Conservation (phyloP, 2,329 filamentous ascomycete species). For the Byssoonygena ceratinophila region DNA sequence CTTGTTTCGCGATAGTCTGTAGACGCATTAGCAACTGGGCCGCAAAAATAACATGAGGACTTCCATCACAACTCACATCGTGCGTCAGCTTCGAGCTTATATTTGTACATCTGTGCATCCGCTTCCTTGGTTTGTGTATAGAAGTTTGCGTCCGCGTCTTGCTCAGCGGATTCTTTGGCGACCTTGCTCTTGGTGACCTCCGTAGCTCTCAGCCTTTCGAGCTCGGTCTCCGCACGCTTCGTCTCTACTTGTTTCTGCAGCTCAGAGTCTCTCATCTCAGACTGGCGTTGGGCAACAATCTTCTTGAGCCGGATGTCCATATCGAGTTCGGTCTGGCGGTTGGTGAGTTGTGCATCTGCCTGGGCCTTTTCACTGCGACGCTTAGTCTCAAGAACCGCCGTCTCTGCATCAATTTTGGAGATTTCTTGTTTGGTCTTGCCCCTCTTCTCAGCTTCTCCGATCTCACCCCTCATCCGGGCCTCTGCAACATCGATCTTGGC, state of each 20-base stretch:
- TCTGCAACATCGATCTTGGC: slow-evolving; percentile 54
- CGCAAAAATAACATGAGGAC: background rate
- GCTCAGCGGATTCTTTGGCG: slow-evolving; percentile 35
- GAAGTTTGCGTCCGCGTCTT: slow-evolving; percentile 41
- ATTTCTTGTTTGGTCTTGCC: slow-evolving; percentile 77
- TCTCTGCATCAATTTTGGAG: slow-evolving; percentile 77
- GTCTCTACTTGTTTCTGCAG: slow-evolving; percentile 67
- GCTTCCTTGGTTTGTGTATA: slow-evolving; percentile 44
- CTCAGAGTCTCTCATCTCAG: slow-evolving; percentile 68
- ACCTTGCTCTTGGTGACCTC: slow-evolving; percentile 65
- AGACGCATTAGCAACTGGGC: slow-evolving; percentile 2
- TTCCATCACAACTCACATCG: slow-evolving; percentile 24
- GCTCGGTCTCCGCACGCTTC: slow-evolving; percentile 66
- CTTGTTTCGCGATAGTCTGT: slow-evolving; percentile 25
- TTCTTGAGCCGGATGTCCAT: slow-evolving; percentile 65
- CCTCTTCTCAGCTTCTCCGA: slow-evolving; percentile 59
- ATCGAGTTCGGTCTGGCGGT: slow-evolving; percentile 59
- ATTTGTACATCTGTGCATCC: slow-evolving; percentile 39
- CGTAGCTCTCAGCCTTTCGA: slow-evolving; percentile 65
- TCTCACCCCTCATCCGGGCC: slow-evolving; percentile 51
- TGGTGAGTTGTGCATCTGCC: slow-evolving; percentile 66
- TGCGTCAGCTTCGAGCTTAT: slow-evolving; percentile 34
- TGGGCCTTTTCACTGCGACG: slow-evolving; percentile 69
- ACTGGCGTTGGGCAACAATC: slow-evolving; percentile 60
- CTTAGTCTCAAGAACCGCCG: slow-evolving; percentile 73